A percentile compares a stretch with the other conserved stretches of the same genome.
These are phyloP conservation scores for Fusarium duplospermum DNA, from an alignment of 2,329 filamentous ascomycete species.

Conservation along the genomic window DNA sequence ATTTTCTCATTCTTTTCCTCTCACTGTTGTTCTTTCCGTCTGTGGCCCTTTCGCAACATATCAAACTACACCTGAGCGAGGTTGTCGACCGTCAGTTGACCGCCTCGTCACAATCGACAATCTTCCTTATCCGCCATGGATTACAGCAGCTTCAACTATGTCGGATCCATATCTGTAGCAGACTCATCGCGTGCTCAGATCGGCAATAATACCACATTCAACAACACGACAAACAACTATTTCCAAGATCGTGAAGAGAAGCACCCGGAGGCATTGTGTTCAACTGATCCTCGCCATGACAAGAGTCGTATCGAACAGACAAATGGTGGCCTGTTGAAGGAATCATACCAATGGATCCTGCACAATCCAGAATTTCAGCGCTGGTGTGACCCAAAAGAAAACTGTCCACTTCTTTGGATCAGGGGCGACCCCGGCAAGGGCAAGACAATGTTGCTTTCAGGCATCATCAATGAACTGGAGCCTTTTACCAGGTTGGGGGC, in stretches of 20 bases:
- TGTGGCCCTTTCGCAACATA: neutral
- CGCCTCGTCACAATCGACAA: rapidly evolving
- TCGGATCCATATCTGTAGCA: neutral
- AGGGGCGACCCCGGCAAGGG: slow-evolving; percentile 51
- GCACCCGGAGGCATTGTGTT: neutral
- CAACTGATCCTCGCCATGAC: neutral
- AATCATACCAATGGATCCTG: slow-evolving; percentile 49
- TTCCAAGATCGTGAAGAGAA: neutral
- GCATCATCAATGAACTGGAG: slow-evolving; percentile 39
- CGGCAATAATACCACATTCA: neutral
- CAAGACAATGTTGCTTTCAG: slow-evolving; percentile 51
- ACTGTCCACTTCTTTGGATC: slow-evolving; percentile 44
- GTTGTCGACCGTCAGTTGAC: rapidly evolving
- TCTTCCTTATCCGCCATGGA: neutral
- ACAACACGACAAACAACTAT: neutral
- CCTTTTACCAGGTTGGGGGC: neutral
- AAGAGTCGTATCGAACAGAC: slow-evolving; percentile 25
- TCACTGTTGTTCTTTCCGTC: rapidly evolving
- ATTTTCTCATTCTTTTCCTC: neutral
- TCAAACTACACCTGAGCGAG: neutral
- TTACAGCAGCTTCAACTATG: neutral
- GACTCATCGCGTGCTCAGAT: neutral
- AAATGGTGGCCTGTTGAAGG: slow-evolving; percentile 29
- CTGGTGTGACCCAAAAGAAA: slow-evolving; percentile 36
- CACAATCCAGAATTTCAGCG: slow-evolving; percentile 38